These are phyloP conservation scores for Pythium sp. DNA, from an alignment of 352 stramenopile genomes.

Conservation along the genomic window DNA sequence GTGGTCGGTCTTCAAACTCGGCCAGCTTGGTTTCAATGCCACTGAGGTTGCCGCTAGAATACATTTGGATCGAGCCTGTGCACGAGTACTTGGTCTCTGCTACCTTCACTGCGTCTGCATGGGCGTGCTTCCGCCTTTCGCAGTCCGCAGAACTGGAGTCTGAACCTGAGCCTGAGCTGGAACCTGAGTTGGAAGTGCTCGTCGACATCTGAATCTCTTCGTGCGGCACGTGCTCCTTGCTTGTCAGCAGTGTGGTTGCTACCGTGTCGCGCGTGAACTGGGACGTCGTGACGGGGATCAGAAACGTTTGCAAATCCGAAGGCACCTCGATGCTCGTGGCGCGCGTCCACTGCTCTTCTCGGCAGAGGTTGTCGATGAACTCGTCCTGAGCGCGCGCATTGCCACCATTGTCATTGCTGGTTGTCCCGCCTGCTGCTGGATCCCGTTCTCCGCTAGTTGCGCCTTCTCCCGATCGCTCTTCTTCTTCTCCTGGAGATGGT, in stretches of 20 bases:
- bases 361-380: constrained; percentile 18
- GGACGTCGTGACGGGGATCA: constrained; percentile 18
- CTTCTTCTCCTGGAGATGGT: background rate
- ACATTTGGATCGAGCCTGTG: constrained; percentile 20
- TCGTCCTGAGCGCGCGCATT: background rate
- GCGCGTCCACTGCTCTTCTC: constrained; percentile 18
- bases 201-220: constrained; percentile 6
- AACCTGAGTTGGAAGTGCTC: background rate
- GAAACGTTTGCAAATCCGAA: constrained; percentile 6
- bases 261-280: constrained; percentile 25
- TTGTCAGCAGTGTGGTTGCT: constrained; percentile 17
- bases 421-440: background rate
- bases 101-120: background rate
- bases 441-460: background rate
- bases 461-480: constrained; percentile 7
- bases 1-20: constrained; percentile 4
- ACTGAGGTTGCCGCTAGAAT: constrained; percentile 21
- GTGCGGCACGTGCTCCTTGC: background rate
- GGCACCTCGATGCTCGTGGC: constrained; percentile 13
- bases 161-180: background rate
- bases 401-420: background rate
- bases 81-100: constrained; percentile 17
- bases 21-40: constrained; percentile 6
- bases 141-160: background rate
- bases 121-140: background rate